phyloP scores from a whole-genome alignment of 805 yeast genomes.

The Clavispora santaluciae region DNA sequence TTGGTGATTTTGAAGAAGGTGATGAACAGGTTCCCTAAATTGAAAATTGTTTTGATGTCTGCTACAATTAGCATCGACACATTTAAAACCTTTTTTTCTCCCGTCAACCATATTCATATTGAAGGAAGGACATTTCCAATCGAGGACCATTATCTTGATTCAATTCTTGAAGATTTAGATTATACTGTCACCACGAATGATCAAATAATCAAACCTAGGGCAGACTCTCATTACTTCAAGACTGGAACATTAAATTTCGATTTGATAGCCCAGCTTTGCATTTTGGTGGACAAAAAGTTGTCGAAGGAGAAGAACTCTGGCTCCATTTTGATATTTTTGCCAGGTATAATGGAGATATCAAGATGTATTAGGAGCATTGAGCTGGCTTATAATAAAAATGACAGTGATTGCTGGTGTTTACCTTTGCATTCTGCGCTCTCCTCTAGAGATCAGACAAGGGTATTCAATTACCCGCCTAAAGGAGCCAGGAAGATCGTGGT shows the following conservation, averaged over 20 bases:
- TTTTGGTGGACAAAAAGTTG: constrained; percentile 48
- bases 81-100: constrained; percentile 63
- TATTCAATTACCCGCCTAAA: constrained; percentile 52
- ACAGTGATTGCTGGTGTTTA: constrained; percentile 35
- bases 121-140: constrained; percentile 95
- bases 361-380: constrained; percentile 48
- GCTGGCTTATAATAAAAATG: constrained; percentile 4
- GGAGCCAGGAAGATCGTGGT: constrained; percentile 74
- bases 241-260: constrained; percentile 72
- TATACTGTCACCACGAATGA: constrained; percentile 44
- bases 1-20: constrained; percentile 70
- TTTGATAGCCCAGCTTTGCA: constrained; percentile 54
- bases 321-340: constrained; percentile 78
- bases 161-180: constrained; percentile 51
- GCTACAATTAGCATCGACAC: constrained; percentile 79
- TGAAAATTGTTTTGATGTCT: constrained; percentile 82
- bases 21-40: constrained; percentile 42
- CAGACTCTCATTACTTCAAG: constrained; percentile 63
- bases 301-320: constrained; percentile 45
- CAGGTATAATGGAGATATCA: constrained; percentile 87
- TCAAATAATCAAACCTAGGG: constrained; percentile 48
- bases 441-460: constrained; percentile 75
- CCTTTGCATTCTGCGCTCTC: constrained; percentile 89
- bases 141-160: constrained; percentile 66
- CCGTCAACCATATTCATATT: constrained; percentile 66